Base-by-base conservation (phyloP, 2,329 filamentous ascomycete species). In the Colletotrichum liaoningense region DNA sequence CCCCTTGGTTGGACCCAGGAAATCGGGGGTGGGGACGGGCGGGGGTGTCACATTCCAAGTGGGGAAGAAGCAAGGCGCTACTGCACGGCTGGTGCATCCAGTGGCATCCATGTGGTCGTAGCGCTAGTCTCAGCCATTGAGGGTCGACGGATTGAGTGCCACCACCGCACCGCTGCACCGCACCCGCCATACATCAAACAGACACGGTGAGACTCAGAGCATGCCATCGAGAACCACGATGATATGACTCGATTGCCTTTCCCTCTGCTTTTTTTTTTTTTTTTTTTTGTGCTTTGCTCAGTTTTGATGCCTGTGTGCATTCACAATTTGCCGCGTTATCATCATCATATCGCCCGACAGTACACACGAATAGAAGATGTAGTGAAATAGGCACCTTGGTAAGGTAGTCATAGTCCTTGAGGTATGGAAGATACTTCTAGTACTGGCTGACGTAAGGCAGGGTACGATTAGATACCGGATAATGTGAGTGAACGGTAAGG, bases 1-100 rank as follows among this genome's bases (percentile, higher is more conserved):
- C 24, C 59, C 24, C 59, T 52, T 69, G 49, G 66, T 12, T 28
- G 28, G 52, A 64, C 66, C 66, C 35, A 64, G 59, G 26, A 28
- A 49, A 64, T 24, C 28, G 55, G 38, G 62, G 60, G 52, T 38
- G n/a, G 30, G 26, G 28, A 30, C 46, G 42, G 22, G 28, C 22
- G 28, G 46, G 24, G 49, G 46, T 62, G 63, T 68, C 69, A 52
- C 56, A 68, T 46, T 38, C n/a, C 56, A 62, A 22, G 64, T 68
- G 69, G 63, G 16, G 49, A 62, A 26, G 46, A 16, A 22, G 69
- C 58, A 19, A 52, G 58, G 65, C 69, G 38, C 69, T 68, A 68
- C 56, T 33, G 56, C 30, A 62, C 33, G n/a, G 35, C 38, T 33
- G 24, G 52, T 60, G 63, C 63, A 66, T 59, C 56, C 62, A 67